A percentile compares a stretch with the other conserved stretches of the same genome.
Conservation (phyloP, 768 basidiomycete genomes). For the Dioszegia hungarica region DNA sequence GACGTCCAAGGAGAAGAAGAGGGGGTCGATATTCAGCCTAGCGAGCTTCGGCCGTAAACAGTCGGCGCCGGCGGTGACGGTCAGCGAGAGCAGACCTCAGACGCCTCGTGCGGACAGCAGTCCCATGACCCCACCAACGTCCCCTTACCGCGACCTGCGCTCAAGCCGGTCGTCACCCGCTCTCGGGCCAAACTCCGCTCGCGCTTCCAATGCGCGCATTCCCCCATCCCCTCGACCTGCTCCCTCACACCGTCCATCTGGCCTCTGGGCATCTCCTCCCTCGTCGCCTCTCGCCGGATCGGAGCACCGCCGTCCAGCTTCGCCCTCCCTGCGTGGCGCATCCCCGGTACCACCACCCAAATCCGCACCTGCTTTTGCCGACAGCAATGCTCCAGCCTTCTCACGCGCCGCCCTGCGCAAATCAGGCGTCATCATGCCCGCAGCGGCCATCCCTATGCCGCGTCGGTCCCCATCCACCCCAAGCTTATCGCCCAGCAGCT, state of each 20-base stretch:
- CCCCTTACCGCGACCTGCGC: background rate
- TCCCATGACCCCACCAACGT: no score
- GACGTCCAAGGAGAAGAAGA: background rate
- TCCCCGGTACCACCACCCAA: background rate
- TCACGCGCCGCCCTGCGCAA: constrained; percentile 39
- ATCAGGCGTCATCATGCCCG: constrained; percentile 35
- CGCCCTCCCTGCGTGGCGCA: background rate
- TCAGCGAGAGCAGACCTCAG: no score
- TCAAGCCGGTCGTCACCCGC: constrained; percentile 9
- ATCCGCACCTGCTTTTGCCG: background rate
- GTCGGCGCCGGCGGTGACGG: constrained; percentile 1
- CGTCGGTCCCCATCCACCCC: constrained; percentile 6
- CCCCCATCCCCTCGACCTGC: background rate
- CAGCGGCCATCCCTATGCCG: constrained; percentile 11
- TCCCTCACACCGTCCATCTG: background rate
- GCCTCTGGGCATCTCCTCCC: background rate
- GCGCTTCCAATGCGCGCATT: background rate
- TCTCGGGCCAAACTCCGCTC: background rate
- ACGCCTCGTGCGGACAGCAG: no score
- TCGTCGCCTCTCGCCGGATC: background rate
- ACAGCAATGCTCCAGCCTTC: constrained; percentile 34
- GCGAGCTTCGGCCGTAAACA: constrained; percentile 1
- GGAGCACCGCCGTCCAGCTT: background rate
- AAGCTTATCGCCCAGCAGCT: constrained; percentile 3
- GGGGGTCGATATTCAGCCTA: background rate